A percentile compares a stretch with the other conserved stretches of the same genome.
phyloP scores from a whole-genome alignment of 2,329 filamentous ascomycete species.

The Fusarium palustre region DNA sequence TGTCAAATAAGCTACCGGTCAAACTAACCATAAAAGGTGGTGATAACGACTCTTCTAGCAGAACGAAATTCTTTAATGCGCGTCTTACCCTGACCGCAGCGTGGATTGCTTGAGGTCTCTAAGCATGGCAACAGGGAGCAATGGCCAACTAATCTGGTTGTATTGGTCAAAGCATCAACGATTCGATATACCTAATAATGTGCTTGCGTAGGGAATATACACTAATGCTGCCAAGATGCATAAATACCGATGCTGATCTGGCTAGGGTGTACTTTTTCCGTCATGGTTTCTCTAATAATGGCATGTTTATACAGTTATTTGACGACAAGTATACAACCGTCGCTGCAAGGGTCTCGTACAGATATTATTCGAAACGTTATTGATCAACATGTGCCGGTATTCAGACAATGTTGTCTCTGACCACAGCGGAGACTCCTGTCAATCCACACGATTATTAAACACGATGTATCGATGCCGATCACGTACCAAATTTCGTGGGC shows the following conservation, averaged over 20 bases:
- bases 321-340: not conserved
- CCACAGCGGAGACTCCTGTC: conserved; percentile 5
- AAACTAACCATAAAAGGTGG: conserved; percentile 17
- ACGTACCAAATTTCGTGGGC: not conserved
- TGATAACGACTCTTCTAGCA: conserved; percentile 26
- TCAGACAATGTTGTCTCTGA: conserved; percentile 16
- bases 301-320: conserved; percentile 33
- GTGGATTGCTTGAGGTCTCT: conserved; percentile 9
- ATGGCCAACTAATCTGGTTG: conserved; percentile 21
- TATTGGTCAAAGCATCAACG: conserved; percentile 15
- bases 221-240: conserved; percentile 5
- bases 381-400: conserved; percentile 4
- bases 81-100: not conserved
- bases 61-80: conserved; percentile 9
- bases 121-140: conserved; percentile 1
- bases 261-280: conserved; percentile 18
- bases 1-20: conserved; percentile 10
- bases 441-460: not conserved
- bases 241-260: conserved; percentile 12
- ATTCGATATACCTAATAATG: not conserved
- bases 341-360: no score
- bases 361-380: conserved; percentile 1
- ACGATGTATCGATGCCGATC: not conserved
- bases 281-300: conserved; percentile 1
- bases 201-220: not conserved